phyloP scores from a whole-genome alignment of 179 eudicot genomes.

The Sideroxylon spinosum region DNA sequence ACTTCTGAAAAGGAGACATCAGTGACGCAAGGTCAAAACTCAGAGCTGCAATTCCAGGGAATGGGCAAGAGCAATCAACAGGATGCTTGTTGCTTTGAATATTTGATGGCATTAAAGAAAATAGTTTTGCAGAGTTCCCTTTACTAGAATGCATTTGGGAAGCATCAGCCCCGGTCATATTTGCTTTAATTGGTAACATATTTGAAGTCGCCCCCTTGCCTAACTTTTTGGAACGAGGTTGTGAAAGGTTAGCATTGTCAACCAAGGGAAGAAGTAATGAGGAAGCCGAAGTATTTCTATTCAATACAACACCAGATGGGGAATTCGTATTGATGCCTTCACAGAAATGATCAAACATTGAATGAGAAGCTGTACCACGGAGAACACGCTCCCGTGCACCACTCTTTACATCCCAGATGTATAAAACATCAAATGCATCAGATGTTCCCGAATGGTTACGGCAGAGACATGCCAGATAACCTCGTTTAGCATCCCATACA shows the following conservation, averaged over 20 bases:
- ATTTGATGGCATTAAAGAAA: constrained; percentile 15
- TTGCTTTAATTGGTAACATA: constrained; percentile 23
- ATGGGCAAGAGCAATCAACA: constrained; percentile 63
- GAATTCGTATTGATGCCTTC: constrained; percentile 29
- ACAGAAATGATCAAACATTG: constrained; percentile 84
- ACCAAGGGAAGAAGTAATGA: constrained; percentile 41
- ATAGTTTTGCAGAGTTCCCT: constrained; percentile 27
- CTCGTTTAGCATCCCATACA: constrained; percentile 79
- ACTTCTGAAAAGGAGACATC: constrained; percentile 39
- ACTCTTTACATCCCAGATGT: constrained; percentile 91
- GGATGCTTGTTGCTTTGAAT: constrained; percentile 45
- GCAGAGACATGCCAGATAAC: constrained; percentile 86
- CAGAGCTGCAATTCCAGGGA: constrained; percentile 71
- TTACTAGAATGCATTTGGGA: constrained; percentile 24
- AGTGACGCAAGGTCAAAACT: constrained; percentile 70
- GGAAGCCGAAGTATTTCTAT: constrained; percentile 72
- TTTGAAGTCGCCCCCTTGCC: constrained; percentile 27
- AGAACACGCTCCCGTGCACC: constrained; percentile 94
- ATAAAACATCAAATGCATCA: constrained; percentile 61
- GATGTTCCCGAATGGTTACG: constrained; percentile 47
- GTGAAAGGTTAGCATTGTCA: constrained; percentile 48
- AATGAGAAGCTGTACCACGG: constrained; percentile 84
- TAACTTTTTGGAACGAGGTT: constrained; percentile 29
- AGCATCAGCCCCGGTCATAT: constrained; percentile 22
- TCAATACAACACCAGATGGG: constrained; percentile 32